phyloP scores from a whole-genome alignment of 2,329 filamentous ascomycete species.

The Fusarium verticillioides region DNA sequence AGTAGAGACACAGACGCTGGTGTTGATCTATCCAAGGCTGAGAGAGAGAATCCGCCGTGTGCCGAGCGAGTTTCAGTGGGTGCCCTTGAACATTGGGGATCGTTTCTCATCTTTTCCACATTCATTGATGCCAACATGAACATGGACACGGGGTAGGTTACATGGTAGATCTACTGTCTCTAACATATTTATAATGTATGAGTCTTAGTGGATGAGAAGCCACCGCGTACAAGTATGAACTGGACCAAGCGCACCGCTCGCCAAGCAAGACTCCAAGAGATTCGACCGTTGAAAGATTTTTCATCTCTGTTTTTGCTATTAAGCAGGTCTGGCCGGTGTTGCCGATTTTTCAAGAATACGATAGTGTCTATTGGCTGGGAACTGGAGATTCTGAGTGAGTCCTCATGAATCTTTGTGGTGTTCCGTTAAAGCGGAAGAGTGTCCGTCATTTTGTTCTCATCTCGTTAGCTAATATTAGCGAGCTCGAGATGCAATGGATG shows the following conservation, averaged over 20 bases:
- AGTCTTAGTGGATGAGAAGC: background rate
- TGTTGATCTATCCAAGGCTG: constrained; percentile 8
- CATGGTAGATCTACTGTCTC: constrained; percentile 5
- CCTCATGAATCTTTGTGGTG: background rate
- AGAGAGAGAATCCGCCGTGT: background rate
- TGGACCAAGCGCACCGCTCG: constrained; percentile 6
- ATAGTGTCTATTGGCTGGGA: background rate
- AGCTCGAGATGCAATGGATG: background rate
- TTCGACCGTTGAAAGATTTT: constrained; percentile 14
- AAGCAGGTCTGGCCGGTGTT: constrained; percentile 5
- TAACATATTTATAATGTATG: background rate
- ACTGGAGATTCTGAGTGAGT: background rate
- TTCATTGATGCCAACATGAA: background rate
- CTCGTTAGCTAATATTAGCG: constrained; percentile 9
- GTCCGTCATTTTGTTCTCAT: constrained; percentile 5
- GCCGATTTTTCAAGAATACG: background rate
- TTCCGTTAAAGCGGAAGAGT: constrained; percentile 16
- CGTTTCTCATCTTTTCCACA: background rate
- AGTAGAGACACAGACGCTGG: background rate
- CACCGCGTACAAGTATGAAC: background rate
- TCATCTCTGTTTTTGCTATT: background rate
- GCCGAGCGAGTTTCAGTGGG: constrained; percentile 12
- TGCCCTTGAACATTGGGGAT: background rate
- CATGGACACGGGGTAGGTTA: constrained; percentile 18
- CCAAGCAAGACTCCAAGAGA: background rate